Conservation (phyloP, 148 eudicot species). For the Rhododendron simsii region DNA sequence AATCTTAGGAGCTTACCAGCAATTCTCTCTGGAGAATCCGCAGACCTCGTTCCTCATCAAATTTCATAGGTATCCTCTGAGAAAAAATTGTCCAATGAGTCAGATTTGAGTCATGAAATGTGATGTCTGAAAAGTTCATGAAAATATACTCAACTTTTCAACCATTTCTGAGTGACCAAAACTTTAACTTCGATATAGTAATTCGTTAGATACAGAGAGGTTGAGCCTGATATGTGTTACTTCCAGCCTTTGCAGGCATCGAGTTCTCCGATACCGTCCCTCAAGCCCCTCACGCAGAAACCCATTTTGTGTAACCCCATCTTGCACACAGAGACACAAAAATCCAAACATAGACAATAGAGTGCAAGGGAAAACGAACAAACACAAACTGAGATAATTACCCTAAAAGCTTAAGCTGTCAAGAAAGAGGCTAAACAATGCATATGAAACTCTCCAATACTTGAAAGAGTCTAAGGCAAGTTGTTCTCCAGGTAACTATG, state of each 20-base stretch:
- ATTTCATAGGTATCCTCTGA: slow-evolving; percentile 69
- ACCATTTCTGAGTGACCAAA: neutral
- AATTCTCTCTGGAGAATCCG: slow-evolving; percentile 80
- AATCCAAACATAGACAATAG: no score
- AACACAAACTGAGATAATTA: no score
- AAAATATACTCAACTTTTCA: neutral
- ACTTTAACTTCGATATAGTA: neutral
- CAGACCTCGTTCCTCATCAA: slow-evolving; percentile 43
- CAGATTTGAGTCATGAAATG: neutral
- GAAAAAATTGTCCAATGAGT: slow-evolving; percentile 1
- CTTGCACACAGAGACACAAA: no score
- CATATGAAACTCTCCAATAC: no score
- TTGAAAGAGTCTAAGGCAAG: no score
- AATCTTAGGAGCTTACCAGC: slow-evolving; percentile 47
- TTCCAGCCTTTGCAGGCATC: neutral
- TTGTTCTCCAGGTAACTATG: neutral
- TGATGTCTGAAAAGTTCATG: neutral
- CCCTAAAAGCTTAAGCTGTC: no score
- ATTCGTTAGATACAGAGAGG: neutral
- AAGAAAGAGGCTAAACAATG: no score
- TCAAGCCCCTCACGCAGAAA: no score
- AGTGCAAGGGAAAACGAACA: no score
- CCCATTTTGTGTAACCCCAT: no score
- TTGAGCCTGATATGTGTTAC: neutral
- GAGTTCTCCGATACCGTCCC: neutral